Evolutionary conservation across 371 early-diverging fungal species (phyloP).

Genomic region (Lichtheimia corymbifera): DNA sequence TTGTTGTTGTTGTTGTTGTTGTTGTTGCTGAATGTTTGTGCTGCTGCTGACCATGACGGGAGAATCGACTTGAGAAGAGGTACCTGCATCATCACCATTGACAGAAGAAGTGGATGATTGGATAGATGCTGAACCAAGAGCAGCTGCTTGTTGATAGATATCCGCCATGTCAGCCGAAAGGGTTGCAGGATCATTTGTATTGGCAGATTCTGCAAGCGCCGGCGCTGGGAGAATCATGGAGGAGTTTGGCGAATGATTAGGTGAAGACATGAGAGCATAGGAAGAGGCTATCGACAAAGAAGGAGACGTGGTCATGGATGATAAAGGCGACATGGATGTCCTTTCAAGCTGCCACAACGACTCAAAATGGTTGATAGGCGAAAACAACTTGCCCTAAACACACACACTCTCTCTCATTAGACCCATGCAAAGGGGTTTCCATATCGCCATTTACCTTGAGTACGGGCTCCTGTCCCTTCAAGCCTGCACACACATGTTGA

Average conservation of each 20-base stretch:
- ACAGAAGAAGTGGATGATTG: slow-evolving; percentile 31
- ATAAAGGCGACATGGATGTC: slow-evolving; percentile 41
- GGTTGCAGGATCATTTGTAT: slow-evolving; percentile 20
- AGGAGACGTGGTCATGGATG: slow-evolving; percentile 54
- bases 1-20: slow-evolving; percentile 14
- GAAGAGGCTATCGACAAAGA: slow-evolving; percentile 56
- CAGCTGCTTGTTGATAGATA: slow-evolving; percentile 37
- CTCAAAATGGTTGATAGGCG: slow-evolving; percentile 44
- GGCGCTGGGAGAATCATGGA: slow-evolving; percentile 46
- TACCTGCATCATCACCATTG: slow-evolving; percentile 17
- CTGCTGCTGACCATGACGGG: slow-evolving; percentile 2
- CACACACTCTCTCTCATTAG: neutral
- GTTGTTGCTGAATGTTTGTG: slow-evolving; percentile 10
- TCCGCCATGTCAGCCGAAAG: slow-evolving; percentile 33
- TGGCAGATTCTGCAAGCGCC: slow-evolving; percentile 34
- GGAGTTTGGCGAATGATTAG: slow-evolving; percentile 52
- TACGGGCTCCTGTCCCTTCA: slow-evolving; percentile 51
- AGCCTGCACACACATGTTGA: slow-evolving; percentile 42
- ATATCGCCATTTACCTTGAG: slow-evolving; percentile 27
- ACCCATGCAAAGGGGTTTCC: neutral
- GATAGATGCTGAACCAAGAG: slow-evolving; percentile 27
- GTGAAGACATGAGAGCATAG: slow-evolving; percentile 52
- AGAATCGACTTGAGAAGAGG: no score
- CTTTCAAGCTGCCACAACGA: slow-evolving; percentile 56
- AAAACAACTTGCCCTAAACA: slow-evolving; percentile 49